Evolutionary conservation across 495 filamentous ascomycete genomes (phyloP), one percentile per base, ranked within the genome.

Genomic region (Lasiosphaeriaceae sp.): DNA sequence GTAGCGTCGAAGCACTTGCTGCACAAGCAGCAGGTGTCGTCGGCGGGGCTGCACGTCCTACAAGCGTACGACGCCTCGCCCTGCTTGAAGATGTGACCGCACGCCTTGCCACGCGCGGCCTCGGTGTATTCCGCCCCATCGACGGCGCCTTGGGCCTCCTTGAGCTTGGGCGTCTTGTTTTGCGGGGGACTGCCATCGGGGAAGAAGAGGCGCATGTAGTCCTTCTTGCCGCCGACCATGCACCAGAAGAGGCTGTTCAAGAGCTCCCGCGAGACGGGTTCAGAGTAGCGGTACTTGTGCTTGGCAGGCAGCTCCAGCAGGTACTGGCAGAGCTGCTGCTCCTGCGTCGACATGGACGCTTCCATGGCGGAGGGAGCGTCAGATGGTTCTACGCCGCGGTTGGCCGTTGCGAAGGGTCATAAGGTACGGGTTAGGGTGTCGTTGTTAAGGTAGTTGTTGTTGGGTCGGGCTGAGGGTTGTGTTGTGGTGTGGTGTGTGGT

Each of bases 41-140:
- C 90, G 47, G 85, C 79, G n/a, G n/a, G n/a, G 34, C 89, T 89
- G 67, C 94, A 98, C 17, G 93, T 97, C 68, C 89, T 87, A 78
- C 94, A 98, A 49, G 87, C 83, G 64, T 97, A 98, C 37, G 91
- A 90, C 41, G 92, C 90, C 74, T 98, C 94, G 2, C 92, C 94
- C 24, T 78, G 78, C 69, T 90, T 88, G 78, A 97, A 95, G 58
- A 98, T 97, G 76, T 98, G 94, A 8, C 94, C 94, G 67, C 94
- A 98, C n/a, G 90, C 85, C 69, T 93, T 96, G 49, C 94, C 94
- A 62, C 92, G 83, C 45, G 95, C 94, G 29, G 87, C 88, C 59
- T 90, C 89, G 49, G 89, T 95, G 70, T 97, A 98, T 69, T 98
- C 94, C 3, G 93, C 90, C 11, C 94, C 94, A 61, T 96, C 92